A percentile compares a stretch with the other conserved stretches of the same genome.
Conservation (phyloP, 441 rosid species). For the Gossypium davidsonii region DNA sequence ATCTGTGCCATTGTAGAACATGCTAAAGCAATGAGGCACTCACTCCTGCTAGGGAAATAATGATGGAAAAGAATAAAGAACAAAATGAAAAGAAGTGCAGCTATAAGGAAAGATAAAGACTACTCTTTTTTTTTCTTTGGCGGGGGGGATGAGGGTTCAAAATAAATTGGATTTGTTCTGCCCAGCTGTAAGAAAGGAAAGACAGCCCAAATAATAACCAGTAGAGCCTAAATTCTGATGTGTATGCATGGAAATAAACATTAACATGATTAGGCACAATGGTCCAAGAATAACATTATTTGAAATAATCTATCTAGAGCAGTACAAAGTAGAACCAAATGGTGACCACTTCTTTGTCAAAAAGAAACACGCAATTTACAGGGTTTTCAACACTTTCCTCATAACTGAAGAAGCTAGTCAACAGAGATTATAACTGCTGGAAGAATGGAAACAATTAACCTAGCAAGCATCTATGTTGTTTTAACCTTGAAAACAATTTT, state of each 20-base stretch:
- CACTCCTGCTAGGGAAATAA: constrained; percentile 8
- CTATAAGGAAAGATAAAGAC: constrained; percentile 22
- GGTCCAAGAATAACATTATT: constrained; percentile 8
- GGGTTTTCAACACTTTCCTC: constrained; percentile 1
- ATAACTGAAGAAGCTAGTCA: not conserved
- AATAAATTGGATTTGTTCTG: not conserved
- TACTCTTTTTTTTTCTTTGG: not conserved
- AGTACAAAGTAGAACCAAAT: not conserved
- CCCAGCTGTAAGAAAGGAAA: not conserved
- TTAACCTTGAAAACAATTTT: not conserved
- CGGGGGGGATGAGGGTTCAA: constrained; percentile 2
- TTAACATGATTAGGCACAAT: not conserved
- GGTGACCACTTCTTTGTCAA: constrained; percentile 1
- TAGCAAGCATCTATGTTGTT: not conserved
- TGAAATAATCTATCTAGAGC: not conserved
- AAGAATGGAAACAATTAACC: not conserved
- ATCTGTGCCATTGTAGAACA: constrained; percentile 14
- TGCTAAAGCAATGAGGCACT: constrained; percentile 13
- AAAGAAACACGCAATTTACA: not conserved
- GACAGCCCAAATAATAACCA: not conserved
- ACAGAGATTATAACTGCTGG: not conserved
- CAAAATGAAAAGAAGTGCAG: constrained; percentile 24
- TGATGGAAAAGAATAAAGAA: constrained; percentile 20
- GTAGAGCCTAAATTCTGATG: not conserved
- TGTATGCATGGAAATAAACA: not conserved